These are phyloP conservation scores for Penicillium sp. DNA, from an alignment of 2,329 filamentous ascomycete genomes.

Conservation along the genomic window DNA sequence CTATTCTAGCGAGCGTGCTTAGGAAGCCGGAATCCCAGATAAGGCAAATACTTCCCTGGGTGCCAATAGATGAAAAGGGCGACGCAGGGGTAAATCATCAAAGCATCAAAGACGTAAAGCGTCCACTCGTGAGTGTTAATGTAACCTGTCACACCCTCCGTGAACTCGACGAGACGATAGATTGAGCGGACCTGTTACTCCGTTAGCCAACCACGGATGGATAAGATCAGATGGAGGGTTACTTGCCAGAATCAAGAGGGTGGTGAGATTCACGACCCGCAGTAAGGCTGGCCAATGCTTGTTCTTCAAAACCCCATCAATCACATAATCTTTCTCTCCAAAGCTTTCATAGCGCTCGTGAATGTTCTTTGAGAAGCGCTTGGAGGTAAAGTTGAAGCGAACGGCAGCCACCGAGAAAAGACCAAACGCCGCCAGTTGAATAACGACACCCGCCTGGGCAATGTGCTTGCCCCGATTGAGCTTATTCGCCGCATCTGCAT, in stretches of 20 bases:
- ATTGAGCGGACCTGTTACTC: slow-evolving; percentile 39
- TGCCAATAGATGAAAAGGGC: slow-evolving; percentile 34
- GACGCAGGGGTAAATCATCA: slow-evolving; percentile 37
- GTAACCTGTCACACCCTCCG: slow-evolving; percentile 42
- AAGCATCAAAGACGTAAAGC: slow-evolving; percentile 47
- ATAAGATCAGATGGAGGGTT: background rate
- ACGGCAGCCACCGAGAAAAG: slow-evolving; percentile 48
- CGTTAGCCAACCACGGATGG: slow-evolving; percentile 6
- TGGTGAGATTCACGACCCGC: slow-evolving; percentile 31
- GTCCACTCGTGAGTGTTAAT: slow-evolving; percentile 44
- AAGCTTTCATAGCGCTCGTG: slow-evolving; percentile 26
- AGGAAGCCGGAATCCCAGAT: slow-evolving; percentile 33
- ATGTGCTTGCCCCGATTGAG: slow-evolving; percentile 39
- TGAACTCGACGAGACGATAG: slow-evolving; percentile 52
- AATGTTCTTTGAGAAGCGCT: slow-evolving; percentile 33
- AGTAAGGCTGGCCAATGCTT: slow-evolving; percentile 35
- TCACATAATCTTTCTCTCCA: slow-evolving; percentile 12
- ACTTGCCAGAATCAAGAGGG: slow-evolving; percentile 32
- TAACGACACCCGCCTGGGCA: slow-evolving; percentile 42
- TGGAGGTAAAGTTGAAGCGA: slow-evolving; percentile 50
- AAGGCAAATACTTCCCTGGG: slow-evolving; percentile 34
- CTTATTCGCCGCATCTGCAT: slow-evolving; percentile 25
- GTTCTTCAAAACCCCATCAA: slow-evolving; percentile 23
- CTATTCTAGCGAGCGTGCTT: slow-evolving; percentile 27
- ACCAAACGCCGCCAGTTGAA: slow-evolving; percentile 49